Percentiles rank a stretch among this genome's conserved stretches.
Conservation (phyloP, 306 rosid species). For the Quercus robur region DNA sequence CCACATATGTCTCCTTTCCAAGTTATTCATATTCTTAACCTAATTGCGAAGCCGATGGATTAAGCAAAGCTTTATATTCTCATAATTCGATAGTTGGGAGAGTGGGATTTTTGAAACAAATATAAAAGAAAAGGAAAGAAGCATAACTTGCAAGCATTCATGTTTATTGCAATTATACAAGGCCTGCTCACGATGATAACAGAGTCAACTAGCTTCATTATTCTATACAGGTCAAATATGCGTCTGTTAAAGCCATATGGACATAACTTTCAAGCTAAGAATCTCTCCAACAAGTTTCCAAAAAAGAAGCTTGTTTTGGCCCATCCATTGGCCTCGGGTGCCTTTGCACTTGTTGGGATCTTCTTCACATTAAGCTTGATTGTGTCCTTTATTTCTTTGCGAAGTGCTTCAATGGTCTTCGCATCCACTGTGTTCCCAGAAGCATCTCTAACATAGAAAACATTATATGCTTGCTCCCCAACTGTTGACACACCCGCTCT, state of each 20-base stretch:
- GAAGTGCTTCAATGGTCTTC: conserved; percentile 55
- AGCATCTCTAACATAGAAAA: conserved; percentile 77
- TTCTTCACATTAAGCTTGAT: conserved; percentile 72
- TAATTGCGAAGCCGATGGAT: too few species aligned
- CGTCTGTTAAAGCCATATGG: conserved; percentile 12
- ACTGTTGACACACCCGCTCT: conserved; percentile 77
- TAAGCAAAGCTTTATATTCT: too few species aligned
- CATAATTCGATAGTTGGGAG: too few species aligned
- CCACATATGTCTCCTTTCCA: too few species aligned
- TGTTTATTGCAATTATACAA: conserved; percentile 24
- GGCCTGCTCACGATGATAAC: conserved; percentile 24
- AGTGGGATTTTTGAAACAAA: not conserved
- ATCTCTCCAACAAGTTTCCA: conserved; percentile 73
- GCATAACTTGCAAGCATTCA: conserved; percentile 21
- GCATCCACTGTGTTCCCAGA: conserved; percentile 70
- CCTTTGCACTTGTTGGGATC: conserved; percentile 49
- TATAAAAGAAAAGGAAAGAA: not conserved
- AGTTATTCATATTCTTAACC: too few species aligned
- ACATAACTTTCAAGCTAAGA: conserved; percentile 37
- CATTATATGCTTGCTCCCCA: conserved; percentile 73
- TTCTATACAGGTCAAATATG: conserved; percentile 29
- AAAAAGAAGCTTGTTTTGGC: conserved; percentile 82
- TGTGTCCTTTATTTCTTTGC: conserved; percentile 66
- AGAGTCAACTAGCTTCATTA: conserved; percentile 32
- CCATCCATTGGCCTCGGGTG: conserved; percentile 65